Conservation (phyloP, 805 yeast genomes). For the Myxozyma neotropica region DNA sequence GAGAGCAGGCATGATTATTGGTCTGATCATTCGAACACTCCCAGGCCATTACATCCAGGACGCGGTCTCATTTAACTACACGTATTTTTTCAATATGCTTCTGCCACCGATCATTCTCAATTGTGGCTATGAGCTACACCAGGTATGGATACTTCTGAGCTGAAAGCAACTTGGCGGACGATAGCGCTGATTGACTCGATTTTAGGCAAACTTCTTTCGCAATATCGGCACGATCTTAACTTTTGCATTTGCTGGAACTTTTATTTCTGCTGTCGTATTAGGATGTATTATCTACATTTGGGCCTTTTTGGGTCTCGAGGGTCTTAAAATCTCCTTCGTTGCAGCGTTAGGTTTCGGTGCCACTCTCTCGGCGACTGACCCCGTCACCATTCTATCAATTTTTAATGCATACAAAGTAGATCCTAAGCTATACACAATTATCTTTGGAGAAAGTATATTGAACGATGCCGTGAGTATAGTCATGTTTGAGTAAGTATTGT, state of each 20-base stretch:
- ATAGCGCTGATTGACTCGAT: not conserved
- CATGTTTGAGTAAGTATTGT: slow-evolving; percentile 71
- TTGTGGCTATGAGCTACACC: slow-evolving; percentile 96
- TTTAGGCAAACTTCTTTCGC: slow-evolving; percentile 81
- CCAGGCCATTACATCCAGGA: slow-evolving; percentile 99
- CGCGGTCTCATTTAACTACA: slow-evolving; percentile 90
- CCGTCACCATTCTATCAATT: slow-evolving; percentile 93
- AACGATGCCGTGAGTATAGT: slow-evolving; percentile 98
- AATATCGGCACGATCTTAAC: slow-evolving; percentile 88
- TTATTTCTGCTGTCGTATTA: slow-evolving; percentile 83
- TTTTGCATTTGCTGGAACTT: slow-evolving; percentile 97
- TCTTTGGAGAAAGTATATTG: slow-evolving; percentile 91
- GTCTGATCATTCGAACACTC: slow-evolving; percentile 79
- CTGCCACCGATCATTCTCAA: slow-evolving; percentile 95
- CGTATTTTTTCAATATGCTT: slow-evolving; percentile 89
- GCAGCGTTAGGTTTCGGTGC: slow-evolving; percentile 98
- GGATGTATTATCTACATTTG: slow-evolving; percentile 72
- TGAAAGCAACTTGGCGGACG: no score
- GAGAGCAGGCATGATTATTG: slow-evolving; percentile 57
- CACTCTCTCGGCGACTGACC: slow-evolving; percentile 96
- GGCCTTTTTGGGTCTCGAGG: slow-evolving; percentile 90
- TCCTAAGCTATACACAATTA: slow-evolving; percentile 94
- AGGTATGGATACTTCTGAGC: slow-evolving; percentile 1
- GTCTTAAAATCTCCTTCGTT: slow-evolving; percentile 86
- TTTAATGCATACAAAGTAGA: slow-evolving; percentile 98